Conservation (phyloP, 202 grass and related monocot species). For the Schoenoplectus triqueter region DNA sequence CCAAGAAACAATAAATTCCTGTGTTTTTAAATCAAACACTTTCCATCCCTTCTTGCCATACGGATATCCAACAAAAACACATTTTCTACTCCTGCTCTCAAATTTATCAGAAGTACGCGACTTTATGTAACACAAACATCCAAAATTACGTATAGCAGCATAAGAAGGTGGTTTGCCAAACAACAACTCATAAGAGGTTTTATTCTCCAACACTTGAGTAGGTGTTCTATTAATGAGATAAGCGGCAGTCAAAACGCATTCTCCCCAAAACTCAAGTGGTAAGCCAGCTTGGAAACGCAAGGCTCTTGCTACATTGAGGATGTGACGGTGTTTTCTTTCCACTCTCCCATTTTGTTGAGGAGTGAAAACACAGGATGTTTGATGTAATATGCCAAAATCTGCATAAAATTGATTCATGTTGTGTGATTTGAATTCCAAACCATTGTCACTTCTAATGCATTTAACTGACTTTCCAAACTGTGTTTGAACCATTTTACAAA, state of each 20-base stretch:
- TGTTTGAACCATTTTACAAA: constrained; percentile 4
- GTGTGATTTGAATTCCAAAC: not conserved
- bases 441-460: not conserved
- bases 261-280: no score
- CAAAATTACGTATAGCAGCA: not conserved
- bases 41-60: no score
- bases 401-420: not conserved
- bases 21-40: not conserved
- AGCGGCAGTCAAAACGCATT: no score
- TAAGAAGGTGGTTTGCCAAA: not conserved
- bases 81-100: not conserved
- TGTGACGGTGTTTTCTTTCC: no score
- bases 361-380: no score
- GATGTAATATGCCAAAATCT: no score
- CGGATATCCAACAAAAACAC: not conserved
- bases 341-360: no score
- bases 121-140: not conserved
- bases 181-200: not conserved
- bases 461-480: not conserved
- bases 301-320: no score
- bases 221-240: no score
- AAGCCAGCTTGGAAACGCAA: no score
- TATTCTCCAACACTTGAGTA: no score
- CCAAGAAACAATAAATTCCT: not conserved
- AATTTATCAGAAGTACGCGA: not conserved